Evolutionary conservation across 306 rosid species (phyloP).

Genomic region (Sphenostylis stenocarpa): DNA sequence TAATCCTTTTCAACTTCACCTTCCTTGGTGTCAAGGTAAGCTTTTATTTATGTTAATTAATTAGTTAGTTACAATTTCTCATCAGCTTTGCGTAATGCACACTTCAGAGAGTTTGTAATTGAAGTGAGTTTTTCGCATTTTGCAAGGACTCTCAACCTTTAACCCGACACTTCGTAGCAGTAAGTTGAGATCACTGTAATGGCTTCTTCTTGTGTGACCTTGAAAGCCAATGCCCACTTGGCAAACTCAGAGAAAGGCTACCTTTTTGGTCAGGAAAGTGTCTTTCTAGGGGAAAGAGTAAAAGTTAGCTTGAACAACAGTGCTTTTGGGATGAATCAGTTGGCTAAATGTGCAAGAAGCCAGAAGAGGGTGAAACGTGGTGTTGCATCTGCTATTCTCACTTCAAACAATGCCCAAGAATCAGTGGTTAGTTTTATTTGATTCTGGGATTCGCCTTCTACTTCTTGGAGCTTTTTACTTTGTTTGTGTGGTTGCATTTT

Average conservation of each 20-base stretch:
- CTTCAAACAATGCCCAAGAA: slow-evolving; percentile 53
- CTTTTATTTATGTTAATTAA: slow-evolving; percentile 14
- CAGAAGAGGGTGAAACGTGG: slow-evolving; percentile 48
- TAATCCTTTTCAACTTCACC: background rate
- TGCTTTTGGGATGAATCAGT: slow-evolving; percentile 29
- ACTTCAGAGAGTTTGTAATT: slow-evolving; percentile 26
- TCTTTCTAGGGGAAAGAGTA: slow-evolving; percentile 60
- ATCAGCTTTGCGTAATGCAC: slow-evolving; percentile 37
- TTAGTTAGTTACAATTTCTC: background rate
- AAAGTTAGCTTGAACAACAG: slow-evolving; percentile 44
- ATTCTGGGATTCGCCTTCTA: slow-evolving; percentile 6
- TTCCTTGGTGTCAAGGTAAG: background rate
- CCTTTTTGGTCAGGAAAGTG: slow-evolving; percentile 40
- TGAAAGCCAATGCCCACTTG: slow-evolving; percentile 50
- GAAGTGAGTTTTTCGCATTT: slow-evolving; percentile 5
- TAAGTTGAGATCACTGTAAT: slow-evolving; percentile 41
- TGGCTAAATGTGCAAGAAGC: slow-evolving; percentile 30
- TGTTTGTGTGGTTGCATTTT: background rate
- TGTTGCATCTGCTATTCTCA: slow-evolving; percentile 53
- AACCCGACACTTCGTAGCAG: slow-evolving; percentile 27
- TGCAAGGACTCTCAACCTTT: slow-evolving; percentile 25
- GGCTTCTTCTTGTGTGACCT: slow-evolving; percentile 58
- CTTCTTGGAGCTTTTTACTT: background rate
- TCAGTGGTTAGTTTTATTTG: slow-evolving; percentile 51
- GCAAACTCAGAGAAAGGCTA: slow-evolving; percentile 33